Conservation (phyloP, 768 basidiomycete genomes). For the Hydnomerulius pinastri region DNA sequence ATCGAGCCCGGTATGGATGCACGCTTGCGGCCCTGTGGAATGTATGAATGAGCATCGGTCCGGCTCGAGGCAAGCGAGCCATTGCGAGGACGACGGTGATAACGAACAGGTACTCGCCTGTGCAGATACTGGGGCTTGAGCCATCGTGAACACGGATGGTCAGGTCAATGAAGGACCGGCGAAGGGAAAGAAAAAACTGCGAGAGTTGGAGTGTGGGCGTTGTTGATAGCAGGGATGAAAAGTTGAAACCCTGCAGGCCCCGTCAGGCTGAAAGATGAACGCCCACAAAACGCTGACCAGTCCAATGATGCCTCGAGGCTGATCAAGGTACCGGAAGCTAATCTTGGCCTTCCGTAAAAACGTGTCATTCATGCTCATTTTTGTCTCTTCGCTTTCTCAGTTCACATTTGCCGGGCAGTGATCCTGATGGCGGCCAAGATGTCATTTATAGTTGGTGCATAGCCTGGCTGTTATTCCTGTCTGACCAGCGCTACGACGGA, state of each 20-base stretch:
- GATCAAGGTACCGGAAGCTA: neutral
- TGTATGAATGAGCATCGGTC: constrained; percentile 15
- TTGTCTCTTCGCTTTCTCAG: no score
- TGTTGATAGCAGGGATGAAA: neutral
- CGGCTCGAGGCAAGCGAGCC: neutral
- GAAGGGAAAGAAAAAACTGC: neutral
- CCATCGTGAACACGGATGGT: neutral
- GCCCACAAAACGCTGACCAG: neutral
- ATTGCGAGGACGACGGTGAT: neutral
- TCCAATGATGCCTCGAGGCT: constrained; percentile 1
- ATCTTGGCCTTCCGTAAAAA: neutral
- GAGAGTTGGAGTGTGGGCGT: neutral
- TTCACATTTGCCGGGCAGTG: no score
- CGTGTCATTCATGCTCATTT: neutral
- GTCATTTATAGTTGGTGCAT: no score
- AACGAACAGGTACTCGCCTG: neutral
- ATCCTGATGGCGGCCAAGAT: no score
- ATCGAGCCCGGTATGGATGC: neutral
- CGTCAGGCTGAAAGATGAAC: neutral
- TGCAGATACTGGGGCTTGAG: neutral
- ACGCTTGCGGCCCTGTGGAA: constrained; percentile 22
- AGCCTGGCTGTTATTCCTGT: no score
- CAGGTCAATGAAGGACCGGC: neutral
- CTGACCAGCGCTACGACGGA: no score
- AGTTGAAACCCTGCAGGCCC: neutral